Percentiles rank a stretch among this genome's conserved stretches.
These are phyloP conservation scores for Rhizoctonia solani DNA, from an alignment of 1,284 basidiomycete species.

Conservation along the genomic window DNA sequence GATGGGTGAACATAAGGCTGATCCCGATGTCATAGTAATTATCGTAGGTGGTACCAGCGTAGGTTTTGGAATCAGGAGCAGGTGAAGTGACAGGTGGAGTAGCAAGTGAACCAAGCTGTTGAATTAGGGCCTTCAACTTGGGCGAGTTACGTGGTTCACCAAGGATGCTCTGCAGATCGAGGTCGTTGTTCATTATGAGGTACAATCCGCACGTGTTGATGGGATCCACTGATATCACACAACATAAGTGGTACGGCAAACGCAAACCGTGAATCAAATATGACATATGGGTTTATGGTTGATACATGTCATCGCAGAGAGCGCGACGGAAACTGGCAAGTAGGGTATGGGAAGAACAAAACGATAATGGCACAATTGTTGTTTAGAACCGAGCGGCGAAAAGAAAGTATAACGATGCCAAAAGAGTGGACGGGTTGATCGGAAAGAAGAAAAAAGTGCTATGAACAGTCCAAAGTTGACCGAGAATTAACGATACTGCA, in stretches of 20 bases:
- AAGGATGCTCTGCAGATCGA: constrained; percentile 22
- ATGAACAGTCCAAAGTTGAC: constrained; percentile 32
- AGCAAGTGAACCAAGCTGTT: constrained; percentile 14
- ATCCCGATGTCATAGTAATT: constrained; percentile 79
- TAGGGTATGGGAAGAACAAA: constrained; percentile 32
- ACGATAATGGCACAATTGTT: constrained; percentile 35
- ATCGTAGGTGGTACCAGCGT: constrained; percentile 80
- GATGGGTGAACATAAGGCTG: constrained; percentile 68
- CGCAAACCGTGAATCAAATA: constrained; percentile 32
- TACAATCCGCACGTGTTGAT: constrained; percentile 10
- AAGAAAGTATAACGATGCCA: constrained; percentile 27
- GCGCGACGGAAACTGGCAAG: constrained; percentile 30
- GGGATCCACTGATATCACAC: neutral
- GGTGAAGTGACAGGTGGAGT: constrained; percentile 33
- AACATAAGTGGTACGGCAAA: neutral
- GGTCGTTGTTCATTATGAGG: constrained; percentile 24
- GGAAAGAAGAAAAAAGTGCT: neutral
- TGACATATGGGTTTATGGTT: constrained; percentile 35
- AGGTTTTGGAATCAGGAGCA: constrained; percentile 71
- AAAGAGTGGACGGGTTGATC: constrained; percentile 6
- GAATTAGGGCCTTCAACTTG: constrained; percentile 11
- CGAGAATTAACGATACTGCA: constrained; percentile 31
- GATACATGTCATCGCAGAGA: constrained; percentile 30
- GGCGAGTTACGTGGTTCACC: constrained; percentile 14
- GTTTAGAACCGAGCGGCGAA: constrained; percentile 10